Percentiles rank a stretch among this genome's conserved stretches.
Evolutionary conservation across 2,329 filamentous ascomycete genomes (phyloP).

Genomic region (Colletotrichum lupini): DNA sequence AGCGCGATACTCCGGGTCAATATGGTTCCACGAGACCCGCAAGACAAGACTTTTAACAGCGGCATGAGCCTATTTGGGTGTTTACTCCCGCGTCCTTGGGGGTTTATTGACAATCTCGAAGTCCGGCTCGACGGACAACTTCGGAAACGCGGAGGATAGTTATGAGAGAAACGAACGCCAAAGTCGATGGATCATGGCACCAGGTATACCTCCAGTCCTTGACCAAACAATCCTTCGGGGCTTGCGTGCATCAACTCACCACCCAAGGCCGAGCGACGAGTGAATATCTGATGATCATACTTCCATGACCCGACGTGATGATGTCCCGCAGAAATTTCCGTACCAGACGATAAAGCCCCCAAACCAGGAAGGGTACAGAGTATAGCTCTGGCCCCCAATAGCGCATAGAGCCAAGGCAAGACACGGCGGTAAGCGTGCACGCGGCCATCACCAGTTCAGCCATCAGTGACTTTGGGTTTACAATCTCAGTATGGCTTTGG

Average conservation of each 20-base stretch:
- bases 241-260: not conserved
- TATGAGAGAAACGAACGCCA: not conserved
- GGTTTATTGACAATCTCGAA: not conserved
- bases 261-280: not conserved
- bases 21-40: not conserved
- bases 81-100: not conserved
- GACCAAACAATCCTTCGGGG: no score
- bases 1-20: not conserved
- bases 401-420: not conserved
- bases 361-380: not conserved
- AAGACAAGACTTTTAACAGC: not conserved
- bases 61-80: not conserved
- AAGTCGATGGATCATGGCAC: no score
- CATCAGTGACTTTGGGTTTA: not conserved
- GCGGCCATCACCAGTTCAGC: conserved; percentile 11
- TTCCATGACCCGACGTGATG: conserved; percentile 7
- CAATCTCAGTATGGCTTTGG: no score
- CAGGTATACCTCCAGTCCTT: no score
- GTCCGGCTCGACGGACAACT: no score
- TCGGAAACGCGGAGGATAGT: not conserved
- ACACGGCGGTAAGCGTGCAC: not conserved
- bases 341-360: conserved; percentile 11
- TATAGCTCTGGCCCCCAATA: not conserved
- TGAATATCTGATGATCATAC: not conserved
- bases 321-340: not conserved